Evolutionary conservation across 306 rosid genomes (phyloP), one percentile per base, ranked within the genome.

Genomic region (Inga oerstediana): DNA sequence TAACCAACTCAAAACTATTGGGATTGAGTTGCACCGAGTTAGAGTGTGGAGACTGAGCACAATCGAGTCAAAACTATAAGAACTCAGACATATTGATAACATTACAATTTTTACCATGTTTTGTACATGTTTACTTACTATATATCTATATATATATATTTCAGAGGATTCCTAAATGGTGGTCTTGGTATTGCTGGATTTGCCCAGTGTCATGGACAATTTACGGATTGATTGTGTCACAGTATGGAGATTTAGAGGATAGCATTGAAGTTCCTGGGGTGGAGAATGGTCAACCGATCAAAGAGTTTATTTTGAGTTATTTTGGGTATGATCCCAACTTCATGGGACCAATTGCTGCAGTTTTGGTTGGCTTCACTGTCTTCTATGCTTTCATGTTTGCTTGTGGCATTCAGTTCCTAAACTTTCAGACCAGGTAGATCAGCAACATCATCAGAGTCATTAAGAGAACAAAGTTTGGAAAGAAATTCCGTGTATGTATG

Each of bases 131-230:
- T 61, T 61, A 61, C 16, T 62, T 6, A 62, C 68, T 24, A 10
- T 27, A 22, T 61, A 61, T 59, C 2, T 54, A 10, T 17, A 8
- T n/a, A 3, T 9, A 11, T 62, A 12, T 80, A 80, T 84, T 94
- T 89, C 99, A 97, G 99, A 97, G 79, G 88, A 94, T 97, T 80
- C 99, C 99, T 10, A 90, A 90, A 75, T 97, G 97, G 98, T 97
- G 99, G 99, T 66, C 91, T n/a, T 97, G 98, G 99, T 97, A 97
- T 49, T 94, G 90, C 52, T 97, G 97, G 97, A 84, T 92, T 17
- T 97, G 99, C 81, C 99, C 99, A 0, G 67, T 97, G 2, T 97
- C 99, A 19, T 97, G 99, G 99, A 97, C 99, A 6, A 94, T 97
- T 6, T 94, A 97, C 73, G 99, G 99, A 77, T 74, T 97, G 77